phyloP scores from a whole-genome alignment of 2,329 filamentous ascomycete genomes.

The Aspergillus vadensis region DNA sequence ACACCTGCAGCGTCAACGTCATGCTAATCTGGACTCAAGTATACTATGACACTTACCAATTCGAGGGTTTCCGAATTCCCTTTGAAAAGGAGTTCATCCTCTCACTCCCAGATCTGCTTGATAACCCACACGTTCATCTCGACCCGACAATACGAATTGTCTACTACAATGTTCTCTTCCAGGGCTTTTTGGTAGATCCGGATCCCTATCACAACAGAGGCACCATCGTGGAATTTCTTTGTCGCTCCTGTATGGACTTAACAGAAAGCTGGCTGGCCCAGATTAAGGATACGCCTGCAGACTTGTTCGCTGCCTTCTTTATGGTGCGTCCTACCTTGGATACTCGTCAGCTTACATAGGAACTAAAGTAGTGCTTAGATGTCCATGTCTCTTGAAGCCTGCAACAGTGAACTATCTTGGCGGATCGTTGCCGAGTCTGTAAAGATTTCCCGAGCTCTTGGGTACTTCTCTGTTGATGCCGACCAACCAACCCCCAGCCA shows the following conservation, averaged over 20 bases:
- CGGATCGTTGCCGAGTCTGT: conserved; percentile 14
- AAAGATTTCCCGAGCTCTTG: conserved; percentile 14
- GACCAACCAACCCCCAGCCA: background rate
- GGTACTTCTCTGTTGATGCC: conserved; percentile 21
- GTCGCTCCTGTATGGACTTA: conserved; percentile 7
- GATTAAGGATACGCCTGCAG: conserved; percentile 11
- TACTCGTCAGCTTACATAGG: no score
- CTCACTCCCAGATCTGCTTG: conserved; percentile 19
- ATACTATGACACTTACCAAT: conserved; percentile 16
- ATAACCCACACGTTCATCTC: conserved; percentile 20
- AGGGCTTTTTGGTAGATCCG: conserved; percentile 13
- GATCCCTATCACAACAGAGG: background rate
- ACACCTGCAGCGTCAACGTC: no score
- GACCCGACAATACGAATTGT: conserved; percentile 18
- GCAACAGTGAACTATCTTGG: conserved; percentile 20
- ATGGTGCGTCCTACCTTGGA: conserved; percentile 9
- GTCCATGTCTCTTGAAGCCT: conserved; percentile 20
- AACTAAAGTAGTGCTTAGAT: conserved; percentile 6
- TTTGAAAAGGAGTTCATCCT: conserved; percentile 16
- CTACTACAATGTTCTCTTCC: conserved; percentile 19
- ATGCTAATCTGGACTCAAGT: background rate
- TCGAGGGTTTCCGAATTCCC: conserved; percentile 20
- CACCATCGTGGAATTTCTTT: conserved; percentile 14
- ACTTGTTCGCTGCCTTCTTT: conserved; percentile 20
- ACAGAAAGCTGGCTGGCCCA: conserved; percentile 14